Percentiles rank a stretch among this genome's conserved stretches.
These are phyloP conservation scores for Gynochthodes officinalis DNA, from an alignment of 257 asterid genomes.

Conservation along the genomic window DNA sequence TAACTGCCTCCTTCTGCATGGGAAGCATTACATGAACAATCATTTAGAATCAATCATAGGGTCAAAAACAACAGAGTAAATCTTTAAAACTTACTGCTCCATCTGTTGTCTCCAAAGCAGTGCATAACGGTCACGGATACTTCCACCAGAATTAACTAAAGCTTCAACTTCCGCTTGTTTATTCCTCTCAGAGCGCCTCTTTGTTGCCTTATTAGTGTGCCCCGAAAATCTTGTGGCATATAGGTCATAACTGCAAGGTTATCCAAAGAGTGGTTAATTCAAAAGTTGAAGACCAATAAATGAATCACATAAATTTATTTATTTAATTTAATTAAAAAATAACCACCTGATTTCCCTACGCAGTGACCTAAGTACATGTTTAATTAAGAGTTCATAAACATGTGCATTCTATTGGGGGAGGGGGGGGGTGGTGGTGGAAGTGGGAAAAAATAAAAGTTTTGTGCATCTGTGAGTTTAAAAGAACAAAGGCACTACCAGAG, in stretches of 20 bases:
- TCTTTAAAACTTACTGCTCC: conserved; percentile 56
- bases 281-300: background rate
- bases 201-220: conserved; percentile 89
- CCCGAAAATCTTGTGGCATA: conserved; percentile 98
- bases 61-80: conserved; percentile 3
- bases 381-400: background rate
- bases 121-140: conserved; percentile 77
- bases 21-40: conserved; percentile 12
- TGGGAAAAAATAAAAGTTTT: no score
- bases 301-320: background rate
- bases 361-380: no score
- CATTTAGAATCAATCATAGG: conserved; percentile 7
- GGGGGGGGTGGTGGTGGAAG: no score
- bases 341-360: no score
- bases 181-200: conserved; percentile 97
- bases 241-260: conserved; percentile 83
- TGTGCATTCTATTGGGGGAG: background rate
- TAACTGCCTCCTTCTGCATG: conserved; percentile 81
- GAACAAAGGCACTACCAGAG: no score
- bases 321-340: no score
- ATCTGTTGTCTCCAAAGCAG: conserved; percentile 93
- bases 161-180: conserved; percentile 86
- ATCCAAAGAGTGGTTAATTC: conserved; percentile 4
- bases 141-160: conserved; percentile 75
- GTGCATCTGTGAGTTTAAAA: no score